A percentile compares a stretch with the other conserved stretches of the same genome.
Evolutionary conservation across 495 filamentous ascomycete genomes (phyloP).

Genomic region (Xylaria palmicola): DNA sequence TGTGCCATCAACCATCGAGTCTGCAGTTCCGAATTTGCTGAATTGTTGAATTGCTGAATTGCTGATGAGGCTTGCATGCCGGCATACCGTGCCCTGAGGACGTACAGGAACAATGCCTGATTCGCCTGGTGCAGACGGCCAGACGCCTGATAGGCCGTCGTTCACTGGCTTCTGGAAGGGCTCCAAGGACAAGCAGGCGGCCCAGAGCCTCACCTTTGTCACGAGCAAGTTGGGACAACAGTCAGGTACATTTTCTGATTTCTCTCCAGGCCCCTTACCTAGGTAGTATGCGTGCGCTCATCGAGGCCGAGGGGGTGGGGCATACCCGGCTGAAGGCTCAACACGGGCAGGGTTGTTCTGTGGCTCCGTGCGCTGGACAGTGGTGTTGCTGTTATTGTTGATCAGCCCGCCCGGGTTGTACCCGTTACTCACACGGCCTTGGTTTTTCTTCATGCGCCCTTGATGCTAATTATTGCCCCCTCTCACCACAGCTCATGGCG

Average conservation of each 20-base stretch:
- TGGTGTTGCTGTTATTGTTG: too few relatives aligned
- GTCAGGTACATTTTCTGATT: conserved; percentile 19
- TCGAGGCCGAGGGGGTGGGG: not conserved
- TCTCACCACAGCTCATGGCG: not conserved
- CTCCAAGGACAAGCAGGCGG: conserved; percentile 29
- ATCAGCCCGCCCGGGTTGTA: not conserved
- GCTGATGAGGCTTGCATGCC: too few relatives aligned
- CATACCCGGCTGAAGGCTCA: too few relatives aligned
- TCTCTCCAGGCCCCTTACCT: not conserved
- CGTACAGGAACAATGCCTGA: not conserved
- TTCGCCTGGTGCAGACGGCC: not conserved
- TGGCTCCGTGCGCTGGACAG: too few relatives aligned
- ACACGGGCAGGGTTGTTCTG: too few relatives aligned
- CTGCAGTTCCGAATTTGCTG: too few relatives aligned
- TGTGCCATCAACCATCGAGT: not conserved
- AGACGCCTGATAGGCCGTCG: conserved; percentile 25
- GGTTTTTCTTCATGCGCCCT: not conserved
- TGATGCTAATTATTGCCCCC: not conserved
- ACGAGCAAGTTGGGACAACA: conserved; percentile 24
- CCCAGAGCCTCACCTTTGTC: conserved; percentile 36
- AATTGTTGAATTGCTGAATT: too few relatives aligned
- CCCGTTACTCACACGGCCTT: not conserved
- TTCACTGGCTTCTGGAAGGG: conserved; percentile 40
- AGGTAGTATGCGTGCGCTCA: not conserved
- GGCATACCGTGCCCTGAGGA: too few relatives aligned